These are phyloP conservation scores for Pythium periplocum DNA, from an alignment of 352 stramenopile genomes.

Conservation along the genomic window DNA sequence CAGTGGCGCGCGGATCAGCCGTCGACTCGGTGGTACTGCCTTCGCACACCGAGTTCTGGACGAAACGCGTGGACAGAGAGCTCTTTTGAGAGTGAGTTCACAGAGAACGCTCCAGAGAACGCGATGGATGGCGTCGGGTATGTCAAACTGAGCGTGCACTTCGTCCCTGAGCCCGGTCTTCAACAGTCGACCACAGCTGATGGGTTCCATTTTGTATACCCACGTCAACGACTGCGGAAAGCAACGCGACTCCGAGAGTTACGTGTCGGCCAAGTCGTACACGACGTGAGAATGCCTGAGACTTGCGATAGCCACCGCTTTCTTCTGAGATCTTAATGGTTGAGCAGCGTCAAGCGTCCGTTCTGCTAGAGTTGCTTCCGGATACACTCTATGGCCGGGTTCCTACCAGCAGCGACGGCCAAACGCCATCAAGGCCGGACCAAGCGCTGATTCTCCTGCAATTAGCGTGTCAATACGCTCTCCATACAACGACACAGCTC, in stretches of 20 bases:
- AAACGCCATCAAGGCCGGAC: background rate
- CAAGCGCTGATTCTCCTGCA: constrained; percentile 32
- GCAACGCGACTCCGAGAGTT: constrained; percentile 19
- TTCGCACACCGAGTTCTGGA: too few species aligned
- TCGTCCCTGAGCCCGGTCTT: too few species aligned
- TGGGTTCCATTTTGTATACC: constrained; percentile 30
- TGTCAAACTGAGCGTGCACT: too few species aligned
- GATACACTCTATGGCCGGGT: constrained; percentile 25
- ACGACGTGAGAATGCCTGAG: constrained; percentile 20
- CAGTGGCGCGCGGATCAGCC: too few species aligned
- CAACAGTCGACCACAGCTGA: background rate
- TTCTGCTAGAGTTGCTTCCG: constrained; percentile 33
- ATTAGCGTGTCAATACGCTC: constrained; percentile 61
- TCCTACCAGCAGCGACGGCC: background rate
- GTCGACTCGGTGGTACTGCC: too few species aligned
- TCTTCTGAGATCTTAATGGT: background rate
- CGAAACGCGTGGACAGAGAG: too few species aligned
- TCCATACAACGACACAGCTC: constrained; percentile 31
- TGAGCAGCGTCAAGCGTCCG: constrained; percentile 22
- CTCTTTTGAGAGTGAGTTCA: too few species aligned
- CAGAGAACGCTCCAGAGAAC: too few species aligned
- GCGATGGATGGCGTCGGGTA: too few species aligned
- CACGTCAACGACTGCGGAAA: constrained; percentile 14
- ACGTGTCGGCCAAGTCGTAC: constrained; percentile 28
- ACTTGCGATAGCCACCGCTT: background rate